A percentile compares a stretch with the other conserved stretches of the same genome.
Evolutionary conservation across 176 grass and related monocot species (phyloP).

Genomic region (Musa acuminata): DNA sequence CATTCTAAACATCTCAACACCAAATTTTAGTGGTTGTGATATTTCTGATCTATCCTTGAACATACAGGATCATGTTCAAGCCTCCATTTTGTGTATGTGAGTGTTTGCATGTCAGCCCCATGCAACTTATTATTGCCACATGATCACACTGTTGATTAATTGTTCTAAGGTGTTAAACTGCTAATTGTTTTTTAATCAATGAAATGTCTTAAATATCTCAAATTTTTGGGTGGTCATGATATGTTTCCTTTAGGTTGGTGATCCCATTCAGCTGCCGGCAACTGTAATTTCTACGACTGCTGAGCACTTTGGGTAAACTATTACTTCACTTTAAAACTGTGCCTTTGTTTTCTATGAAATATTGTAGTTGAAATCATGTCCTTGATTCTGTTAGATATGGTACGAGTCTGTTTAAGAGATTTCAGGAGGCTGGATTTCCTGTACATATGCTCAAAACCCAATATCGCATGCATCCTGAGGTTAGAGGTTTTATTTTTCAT

Average conservation of each 20-base stretch:
- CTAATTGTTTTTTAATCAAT: not conserved
- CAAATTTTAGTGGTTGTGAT: too few relatives aligned
- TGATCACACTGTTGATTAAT: too few relatives aligned
- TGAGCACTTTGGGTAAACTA: slow-evolving; percentile 66
- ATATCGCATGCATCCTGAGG: slow-evolving; percentile 97
- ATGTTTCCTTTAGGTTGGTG: slow-evolving; percentile 52
- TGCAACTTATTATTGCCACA: too few relatives aligned
- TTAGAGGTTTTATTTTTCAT: slow-evolving; percentile 14
- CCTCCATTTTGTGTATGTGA: too few relatives aligned
- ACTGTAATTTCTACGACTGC: slow-evolving; percentile 85
- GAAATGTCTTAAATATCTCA: not conserved
- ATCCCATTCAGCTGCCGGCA: slow-evolving; percentile 88
- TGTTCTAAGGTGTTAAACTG: too few relatives aligned
- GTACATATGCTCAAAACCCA: slow-evolving; percentile 96
- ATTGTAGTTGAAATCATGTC: slow-evolving; percentile 9
- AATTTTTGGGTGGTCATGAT: not conserved
- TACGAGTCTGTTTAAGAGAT: slow-evolving; percentile 92
- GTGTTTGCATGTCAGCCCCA: too few relatives aligned
- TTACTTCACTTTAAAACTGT: not conserved
- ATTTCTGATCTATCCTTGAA: too few relatives aligned
- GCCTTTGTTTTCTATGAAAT: not conserved
- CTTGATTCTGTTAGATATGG: slow-evolving; percentile 53
- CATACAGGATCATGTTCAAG: too few relatives aligned
- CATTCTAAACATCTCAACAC: too few relatives aligned
- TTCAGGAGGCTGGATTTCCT: slow-evolving; percentile 88